Conservation (phyloP, 23 red algal species). For the Pyropia yezoensis region DNA sequence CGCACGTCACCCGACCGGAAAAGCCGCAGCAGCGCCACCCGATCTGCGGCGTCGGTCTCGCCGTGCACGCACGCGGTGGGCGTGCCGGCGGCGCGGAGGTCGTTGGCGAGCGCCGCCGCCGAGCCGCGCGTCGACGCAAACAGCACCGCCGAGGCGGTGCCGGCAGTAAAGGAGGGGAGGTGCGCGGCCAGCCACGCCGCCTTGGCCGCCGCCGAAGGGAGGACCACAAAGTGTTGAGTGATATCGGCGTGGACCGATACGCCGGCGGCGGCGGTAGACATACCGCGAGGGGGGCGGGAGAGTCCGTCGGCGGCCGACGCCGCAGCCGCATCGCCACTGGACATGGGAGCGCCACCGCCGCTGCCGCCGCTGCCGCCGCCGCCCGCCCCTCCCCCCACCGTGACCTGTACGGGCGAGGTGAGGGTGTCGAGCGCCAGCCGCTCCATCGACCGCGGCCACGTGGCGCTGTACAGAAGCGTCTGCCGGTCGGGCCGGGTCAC, state of each 20-base stretch:
- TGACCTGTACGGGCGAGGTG: not conserved
- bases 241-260: constrained; percentile 41
- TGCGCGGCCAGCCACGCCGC: constrained; percentile 24
- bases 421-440: constrained; percentile 28
- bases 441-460: constrained; percentile 36
- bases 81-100: constrained; percentile 24
- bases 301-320: not conserved
- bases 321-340: not conserved
- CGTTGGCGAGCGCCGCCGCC: constrained; percentile 55
- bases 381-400: not conserved
- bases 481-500: constrained; percentile 74
- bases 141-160: constrained; percentile 48
- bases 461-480: constrained; percentile 57
- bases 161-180: not conserved
- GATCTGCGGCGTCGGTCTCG: constrained; percentile 66
- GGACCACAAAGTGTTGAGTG: constrained; percentile 23
- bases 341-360: constrained; percentile 1
- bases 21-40: constrained; percentile 45
- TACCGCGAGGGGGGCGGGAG: not conserved
- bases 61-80: constrained; percentile 65
- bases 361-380: not conserved
- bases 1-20: constrained; percentile 53
- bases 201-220: constrained; percentile 28
- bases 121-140: constrained; percentile 62
- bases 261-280: constrained; percentile 1